phyloP scores from a whole-genome alignment of 169 alveolate genomes.

The Fabrea salina region DNA sequence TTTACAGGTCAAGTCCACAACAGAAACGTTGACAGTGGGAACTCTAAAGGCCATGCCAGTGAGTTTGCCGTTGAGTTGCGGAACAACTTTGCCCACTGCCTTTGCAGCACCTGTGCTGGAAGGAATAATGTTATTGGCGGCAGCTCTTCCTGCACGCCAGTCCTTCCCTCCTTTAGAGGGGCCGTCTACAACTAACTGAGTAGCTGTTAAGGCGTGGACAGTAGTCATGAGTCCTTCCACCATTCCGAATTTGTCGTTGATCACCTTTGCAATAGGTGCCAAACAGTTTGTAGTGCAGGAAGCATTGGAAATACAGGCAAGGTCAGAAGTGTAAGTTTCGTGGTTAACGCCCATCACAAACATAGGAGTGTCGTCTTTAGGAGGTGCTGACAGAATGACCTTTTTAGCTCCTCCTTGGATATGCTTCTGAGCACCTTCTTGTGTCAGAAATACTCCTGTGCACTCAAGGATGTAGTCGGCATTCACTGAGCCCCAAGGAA shows the following conservation, averaged over 20 bases:
- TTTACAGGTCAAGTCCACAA: conserved; percentile 97
- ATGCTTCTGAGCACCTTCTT: conserved; percentile 93
- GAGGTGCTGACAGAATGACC: conserved; percentile 98
- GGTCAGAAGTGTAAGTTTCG: conserved; percentile 80
- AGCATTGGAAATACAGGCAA: conserved; percentile 96
- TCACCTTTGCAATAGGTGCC: conserved; percentile 98
- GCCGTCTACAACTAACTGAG: conserved; percentile 99
- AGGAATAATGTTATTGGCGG: conserved; percentile 97
- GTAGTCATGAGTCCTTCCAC: conserved; percentile 99
- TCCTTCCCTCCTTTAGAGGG: conserved; percentile 99
- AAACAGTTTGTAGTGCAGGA: conserved; percentile 99
- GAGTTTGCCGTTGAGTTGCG: conserved; percentile 96
- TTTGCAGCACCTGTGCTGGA: conserved; percentile 99
- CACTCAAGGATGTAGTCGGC: conserved; percentile 97
- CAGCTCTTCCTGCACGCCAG: conserved; percentile 99
- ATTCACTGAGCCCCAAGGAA: conserved; percentile 97
- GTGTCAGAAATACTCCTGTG: conserved; percentile 96
- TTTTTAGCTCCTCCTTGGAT: conserved; percentile 97
- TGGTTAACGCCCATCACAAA: conserved; percentile 99
- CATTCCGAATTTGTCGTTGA: conserved; percentile 97
- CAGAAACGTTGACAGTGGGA: conserved; percentile 95
- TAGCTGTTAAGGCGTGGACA: conserved; percentile 98
- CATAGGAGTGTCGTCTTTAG: conserved; percentile 97
- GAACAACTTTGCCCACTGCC: conserved; percentile 99
- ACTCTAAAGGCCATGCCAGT: conserved; percentile 93